phyloP scores from a whole-genome alignment of 2,329 filamentous ascomycete species.

The Ophiocordyceps polyrhachis-furcata region DNA sequence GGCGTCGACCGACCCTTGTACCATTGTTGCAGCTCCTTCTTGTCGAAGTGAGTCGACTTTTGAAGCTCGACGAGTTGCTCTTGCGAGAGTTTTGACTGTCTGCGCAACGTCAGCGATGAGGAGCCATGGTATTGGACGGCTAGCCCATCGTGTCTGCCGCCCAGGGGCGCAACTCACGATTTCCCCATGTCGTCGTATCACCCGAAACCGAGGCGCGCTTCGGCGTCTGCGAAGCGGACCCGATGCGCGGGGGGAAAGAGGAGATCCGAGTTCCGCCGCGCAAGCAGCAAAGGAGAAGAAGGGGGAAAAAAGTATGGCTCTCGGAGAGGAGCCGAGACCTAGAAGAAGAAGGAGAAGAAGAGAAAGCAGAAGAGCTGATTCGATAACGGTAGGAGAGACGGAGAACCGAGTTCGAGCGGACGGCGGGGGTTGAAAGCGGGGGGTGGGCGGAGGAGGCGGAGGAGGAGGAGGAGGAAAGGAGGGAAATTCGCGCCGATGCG shows the following conservation, averaged over 20 bases:
- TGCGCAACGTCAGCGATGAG: constrained; percentile 17
- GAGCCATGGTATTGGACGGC: not conserved
- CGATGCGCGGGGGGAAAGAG: not conserved
- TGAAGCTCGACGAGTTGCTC: constrained; percentile 91
- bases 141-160: not conserved
- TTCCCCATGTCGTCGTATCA: constrained; percentile 1
- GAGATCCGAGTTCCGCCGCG: not conserved
- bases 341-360: not conserved
- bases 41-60: constrained; percentile 95
- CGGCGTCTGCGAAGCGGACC: not conserved
- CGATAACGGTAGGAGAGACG: not conserved
- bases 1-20: constrained; percentile 61
- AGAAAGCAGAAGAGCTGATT: not conserved
- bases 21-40: constrained; percentile 99
- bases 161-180: constrained; percentile 1
- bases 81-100: constrained; percentile 95
- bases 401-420: too few relatives aligned
- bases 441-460: too few relatives aligned
- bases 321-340: not conserved
- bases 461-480: too few relatives aligned
- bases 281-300: not conserved
- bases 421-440: too few relatives aligned
- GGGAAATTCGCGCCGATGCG: too few relatives aligned
- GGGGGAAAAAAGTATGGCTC: not conserved
- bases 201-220: not conserved